Evolutionary conservation across 2,329 filamentous ascomycete species (phyloP).

Genomic region (Cladosporium oxysporum): DNA sequence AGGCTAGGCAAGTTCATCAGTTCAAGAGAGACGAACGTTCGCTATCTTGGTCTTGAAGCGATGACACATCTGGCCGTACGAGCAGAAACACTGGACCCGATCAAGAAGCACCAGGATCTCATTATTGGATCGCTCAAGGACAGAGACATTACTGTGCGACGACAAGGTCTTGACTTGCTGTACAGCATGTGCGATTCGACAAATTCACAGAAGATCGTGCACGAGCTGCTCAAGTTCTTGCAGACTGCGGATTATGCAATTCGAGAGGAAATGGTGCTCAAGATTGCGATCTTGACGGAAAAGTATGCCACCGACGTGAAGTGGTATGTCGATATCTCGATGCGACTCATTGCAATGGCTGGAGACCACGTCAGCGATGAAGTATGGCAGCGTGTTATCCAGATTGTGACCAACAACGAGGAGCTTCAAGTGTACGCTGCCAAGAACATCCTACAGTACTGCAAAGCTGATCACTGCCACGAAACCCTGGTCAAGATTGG

Average conservation of each 20-base stretch:
- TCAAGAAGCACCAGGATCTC: conserved; percentile 96
- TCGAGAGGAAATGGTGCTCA: conserved; percentile 97
- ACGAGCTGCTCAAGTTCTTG: conserved; percentile 88
- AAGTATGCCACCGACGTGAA: conserved; percentile 98
- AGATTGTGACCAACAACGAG: conserved; percentile 99
- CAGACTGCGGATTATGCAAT: conserved; percentile 98
- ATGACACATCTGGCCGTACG: conserved; percentile 97
- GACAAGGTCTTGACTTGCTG: conserved; percentile 91
- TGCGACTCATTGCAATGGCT: conserved; percentile 91
- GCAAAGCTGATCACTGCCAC: conserved; percentile 91
- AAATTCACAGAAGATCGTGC: conserved; percentile 92
- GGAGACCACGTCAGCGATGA: conserved; percentile 98
- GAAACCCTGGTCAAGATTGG: conserved; percentile 98
- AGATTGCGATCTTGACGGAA: conserved; percentile 96
- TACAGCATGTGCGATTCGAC: conserved; percentile 99
- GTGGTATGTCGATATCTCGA: conserved; percentile 98
- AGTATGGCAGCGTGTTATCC: conserved; percentile 97
- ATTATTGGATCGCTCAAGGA: conserved; percentile 94
- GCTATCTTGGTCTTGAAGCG: conserved; percentile 91
- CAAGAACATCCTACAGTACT: conserved; percentile 86
- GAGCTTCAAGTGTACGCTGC: conserved; percentile 96
- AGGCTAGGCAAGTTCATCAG: conserved; percentile 93
- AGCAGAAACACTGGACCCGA: conserved; percentile 90
- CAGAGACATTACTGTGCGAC: conserved; percentile 92
- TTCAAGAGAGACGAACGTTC: conserved; percentile 94